Conservation (phyloP, 768 basidiomycete genomes). For the Xanthoconium stramineum region DNA sequence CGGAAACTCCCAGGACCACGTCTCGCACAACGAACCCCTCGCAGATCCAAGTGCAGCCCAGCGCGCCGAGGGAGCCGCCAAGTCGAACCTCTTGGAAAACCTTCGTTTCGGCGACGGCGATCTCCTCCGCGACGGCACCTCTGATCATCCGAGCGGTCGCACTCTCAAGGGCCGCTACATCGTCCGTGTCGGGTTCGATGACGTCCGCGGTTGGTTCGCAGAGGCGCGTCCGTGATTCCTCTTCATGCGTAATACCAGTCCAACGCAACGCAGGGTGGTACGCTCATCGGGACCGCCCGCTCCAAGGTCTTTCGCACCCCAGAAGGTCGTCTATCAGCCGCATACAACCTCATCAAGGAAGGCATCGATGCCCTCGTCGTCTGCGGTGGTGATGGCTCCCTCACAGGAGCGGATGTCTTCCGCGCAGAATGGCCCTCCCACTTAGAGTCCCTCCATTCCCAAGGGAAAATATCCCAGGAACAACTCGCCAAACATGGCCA, state of each 20-base stretch:
- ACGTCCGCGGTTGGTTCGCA: slow-evolving; percentile 92
- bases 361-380: slow-evolving; percentile 97
- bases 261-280: slow-evolving; percentile 66
- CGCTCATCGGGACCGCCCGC: slow-evolving; percentile 91
- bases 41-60: slow-evolving; percentile 24
- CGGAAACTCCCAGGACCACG: slow-evolving; percentile 54
- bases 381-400: slow-evolving; percentile 94
- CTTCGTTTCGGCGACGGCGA: slow-evolving; percentile 81
- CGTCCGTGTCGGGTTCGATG: slow-evolving; percentile 96
- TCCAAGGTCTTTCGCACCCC: slow-evolving; percentile 78
- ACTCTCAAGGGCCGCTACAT: slow-evolving; percentile 90
- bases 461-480: slow-evolving; percentile 75
- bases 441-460: slow-evolving; percentile 59
- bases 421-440: slow-evolving; percentile 93
- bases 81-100: slow-evolving; percentile 55
- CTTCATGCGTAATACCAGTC: neutral
- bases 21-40: slow-evolving; percentile 27
- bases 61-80: slow-evolving; percentile 19
- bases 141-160: slow-evolving; percentile 61
- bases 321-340: slow-evolving; percentile 88
- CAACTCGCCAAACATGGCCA: slow-evolving; percentile 73
- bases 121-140: slow-evolving; percentile 76
- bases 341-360: slow-evolving; percentile 88
- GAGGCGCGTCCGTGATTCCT: slow-evolving; percentile 50
- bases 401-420: slow-evolving; percentile 95